Evolutionary conservation across 164 flowering plant species (phyloP), one percentile per base, ranked within the genome.

Genomic region (Brasenia schreberi): DNA sequence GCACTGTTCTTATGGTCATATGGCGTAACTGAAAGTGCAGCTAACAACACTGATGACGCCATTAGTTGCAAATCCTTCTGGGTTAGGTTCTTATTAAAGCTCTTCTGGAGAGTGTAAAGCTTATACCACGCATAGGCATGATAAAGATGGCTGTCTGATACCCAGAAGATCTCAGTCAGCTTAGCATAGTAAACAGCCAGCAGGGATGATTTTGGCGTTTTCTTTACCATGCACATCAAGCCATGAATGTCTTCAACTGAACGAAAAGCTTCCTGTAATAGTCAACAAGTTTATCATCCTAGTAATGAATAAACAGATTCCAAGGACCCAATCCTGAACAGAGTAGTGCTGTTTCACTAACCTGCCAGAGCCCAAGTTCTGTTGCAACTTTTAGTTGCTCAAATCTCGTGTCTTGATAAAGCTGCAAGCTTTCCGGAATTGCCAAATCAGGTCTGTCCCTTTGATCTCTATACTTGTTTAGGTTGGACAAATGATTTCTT

Each of bases 41-140:
- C 96, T 73, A 94, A 75, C 18, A 94, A 77, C 70, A 90, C 97
- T 11, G 97, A 90, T 66, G 98, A 90, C 39, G 98, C 98, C 23
- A 94, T 83, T 64, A 88, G 66, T 63, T 90, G 97, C 80, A 94
- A 72, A 76, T 90, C 97, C 66, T 94, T 91, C 74, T 89, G 97
- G 71, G 71, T 85, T 53, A 90, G 74, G 67, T 94, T 86, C 77
- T 89, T 94, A 67, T 94, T 91, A 70, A 84, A 89, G 72, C 82
- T 91, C 65, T 89, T 94, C 73, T 87, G 95, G 44, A 94, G 84
- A 9, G 81, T 61, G 74, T 89, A 94, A 53, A 91, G 91, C 79
- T 84, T 94, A 42, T 86, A 77, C 98, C 97, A 94, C 65, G 97
- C 96, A 82, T 86, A 94, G 43, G 97, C 96, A 87, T 94, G 96